Base-by-base conservation (phyloP, 2,329 filamentous ascomycete species). In the Curvularia lunata region DNA sequence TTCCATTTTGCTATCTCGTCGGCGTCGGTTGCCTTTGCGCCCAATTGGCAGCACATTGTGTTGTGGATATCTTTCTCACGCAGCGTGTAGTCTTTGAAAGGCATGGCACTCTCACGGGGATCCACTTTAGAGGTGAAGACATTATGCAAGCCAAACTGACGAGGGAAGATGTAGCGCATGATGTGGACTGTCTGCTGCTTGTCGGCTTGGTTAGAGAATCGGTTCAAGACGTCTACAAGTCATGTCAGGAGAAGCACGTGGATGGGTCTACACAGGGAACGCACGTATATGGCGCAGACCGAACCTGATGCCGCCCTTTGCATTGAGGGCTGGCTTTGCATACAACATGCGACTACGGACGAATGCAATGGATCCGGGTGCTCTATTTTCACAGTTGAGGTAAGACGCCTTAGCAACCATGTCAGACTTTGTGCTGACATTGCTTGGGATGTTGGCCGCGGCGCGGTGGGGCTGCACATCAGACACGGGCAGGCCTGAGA, bases 151-250 rank as follows among this genome's bases (percentile, higher is more conserved):
- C 86, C 86, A 70, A 97, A 98, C 70, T 98, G 93, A 10, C 89
- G 84, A 30, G 95, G 95, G 67, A 99, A 99, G 1, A 99, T 88
- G 75, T 98, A 94, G 81, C 94, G 95, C 85, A 97, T 86, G 19
- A 96, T 78, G 65, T 90, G 91, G 10, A 87, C 71, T 0, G 87
- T 90, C 61, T 89, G 84, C 12, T 77, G 70, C 1, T 80, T 68
- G 66, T 85, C 79, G 37, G 78, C 61, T 40, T 75, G 58, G 67
- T 83, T 69, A 34, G 83, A 77, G 63, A 84, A 90, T 21, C 92
- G 86, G 71, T 95, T 96, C 23, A 98, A 77, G 2, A 93, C 87
- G 79, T 97, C 91, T 96, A 53, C 16, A 7, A 8, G 19, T 27
- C 9, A 42, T 42, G 51, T 73, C 25, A 72, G 71, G n/a, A 34